Evolutionary conservation across 495 filamentous ascomycete genomes (phyloP).

Genomic region (Saxispiralis lemnorum): DNA sequence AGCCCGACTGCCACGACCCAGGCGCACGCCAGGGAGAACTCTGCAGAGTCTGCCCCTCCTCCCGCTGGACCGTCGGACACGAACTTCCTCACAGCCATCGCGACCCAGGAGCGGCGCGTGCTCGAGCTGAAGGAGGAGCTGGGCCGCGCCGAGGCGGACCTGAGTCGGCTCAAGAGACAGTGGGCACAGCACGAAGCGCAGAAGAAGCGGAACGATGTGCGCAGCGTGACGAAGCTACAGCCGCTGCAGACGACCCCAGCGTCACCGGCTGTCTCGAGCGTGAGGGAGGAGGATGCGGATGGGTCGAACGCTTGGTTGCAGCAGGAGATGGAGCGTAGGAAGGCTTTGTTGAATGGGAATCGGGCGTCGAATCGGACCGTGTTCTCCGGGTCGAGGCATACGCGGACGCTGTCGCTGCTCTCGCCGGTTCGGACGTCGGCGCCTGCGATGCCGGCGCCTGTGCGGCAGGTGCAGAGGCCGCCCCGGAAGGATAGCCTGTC

Average conservation of each 20-base stretch:
- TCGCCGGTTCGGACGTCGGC: slow-evolving; percentile 35
- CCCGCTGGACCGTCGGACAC: slow-evolving; percentile 44
- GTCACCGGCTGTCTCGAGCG: slow-evolving; percentile 20
- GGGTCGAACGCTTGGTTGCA: slow-evolving; percentile 25
- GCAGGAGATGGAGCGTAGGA: slow-evolving; percentile 43
- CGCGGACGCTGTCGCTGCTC: slow-evolving; percentile 64
- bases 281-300: slow-evolving; percentile 25
- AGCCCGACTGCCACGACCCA: slow-evolving; percentile 11
- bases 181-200: slow-evolving; percentile 62
- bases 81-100: slow-evolving; percentile 69
- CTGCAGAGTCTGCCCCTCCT: slow-evolving; percentile 26
- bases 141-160: slow-evolving; percentile 55
- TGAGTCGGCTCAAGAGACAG: slow-evolving; percentile 62
- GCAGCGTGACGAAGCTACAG: slow-evolving; percentile 37
- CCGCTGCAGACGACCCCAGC: slow-evolving; percentile 29
- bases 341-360: slow-evolving; percentile 31
- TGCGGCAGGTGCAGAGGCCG: not conserved
- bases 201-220: slow-evolving; percentile 53
- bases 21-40: slow-evolving; percentile 6
- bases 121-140: slow-evolving; percentile 84
- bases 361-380: slow-evolving; percentile 35
- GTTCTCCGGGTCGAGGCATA: slow-evolving; percentile 55
- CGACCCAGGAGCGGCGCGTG: slow-evolving; percentile 82
- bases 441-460: not conserved
- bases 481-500: slow-evolving; percentile 5